Evolutionary conservation across 768 basidiomycete species (phyloP), one percentile per base, ranked within the genome.

Genomic region (Termitomyces sp.): DNA sequence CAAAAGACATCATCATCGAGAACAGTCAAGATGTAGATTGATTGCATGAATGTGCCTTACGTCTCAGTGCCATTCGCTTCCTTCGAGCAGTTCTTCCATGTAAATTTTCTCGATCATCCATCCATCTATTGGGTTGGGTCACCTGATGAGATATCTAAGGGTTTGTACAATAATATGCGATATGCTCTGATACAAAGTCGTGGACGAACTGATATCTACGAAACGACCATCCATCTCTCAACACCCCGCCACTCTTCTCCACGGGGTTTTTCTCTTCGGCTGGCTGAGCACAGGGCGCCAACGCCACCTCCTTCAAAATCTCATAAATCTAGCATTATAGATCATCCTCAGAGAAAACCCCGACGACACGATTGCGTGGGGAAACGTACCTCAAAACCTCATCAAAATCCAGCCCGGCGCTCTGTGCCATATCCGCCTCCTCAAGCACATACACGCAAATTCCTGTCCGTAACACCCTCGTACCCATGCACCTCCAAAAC

Each of bases 301-400:
- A 81, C 68, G 69, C 80, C 65, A 86, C 81, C 61, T 88, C 88
- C 69, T 85, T 90, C 59, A 92, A 71, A 55, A 80, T 83, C 2
- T 84, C 88, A 66, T 87, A 91, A 37, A 91, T 81, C 90, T 91
- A n/a, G n/a, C n/a, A n/a, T n/a, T n/a, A n/a, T n/a, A n/a, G 60
- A 48, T 29, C 52, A 48, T n/a, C 3, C 9, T 39, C 26, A 34
- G 44, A n/a, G 54, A 10, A 13, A 39, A 47, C 0, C 36, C 56
- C 53, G 47, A 56, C 50, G 54, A 16, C 58, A 57, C 41, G 53
- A 15, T n/a, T 34, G 26, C 73, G 85, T 1, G 10, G 7, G 3
- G 2, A 3, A 18, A 50, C 48, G 13, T 62, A 91, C 91, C 83
- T 95, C 92, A 51, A 94, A 69, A 95, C 94, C 67, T 92, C 90